phyloP scores from a whole-genome alignment of 2,329 filamentous ascomycete genomes.

The Monosporascus ibericus region DNA sequence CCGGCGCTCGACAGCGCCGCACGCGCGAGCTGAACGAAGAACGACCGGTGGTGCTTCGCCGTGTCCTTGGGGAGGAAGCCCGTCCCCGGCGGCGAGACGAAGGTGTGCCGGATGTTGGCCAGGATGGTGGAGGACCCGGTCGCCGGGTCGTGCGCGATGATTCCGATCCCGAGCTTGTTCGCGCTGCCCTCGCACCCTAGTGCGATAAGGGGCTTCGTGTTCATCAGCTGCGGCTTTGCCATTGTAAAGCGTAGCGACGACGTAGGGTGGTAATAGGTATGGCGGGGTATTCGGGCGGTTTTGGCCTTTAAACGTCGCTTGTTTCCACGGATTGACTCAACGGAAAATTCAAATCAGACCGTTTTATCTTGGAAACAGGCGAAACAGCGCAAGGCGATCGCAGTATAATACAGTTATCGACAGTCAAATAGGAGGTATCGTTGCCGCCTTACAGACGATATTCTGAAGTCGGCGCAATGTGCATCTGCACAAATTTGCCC shows the following conservation, averaged over 20 bases:
- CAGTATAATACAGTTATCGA: too few species aligned
- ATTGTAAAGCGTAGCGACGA: too few species aligned
- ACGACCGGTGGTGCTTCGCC: conserved; percentile 80
- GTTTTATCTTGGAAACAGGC: too few species aligned
- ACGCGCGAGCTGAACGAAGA: conserved; percentile 77
- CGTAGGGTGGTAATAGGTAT: not conserved
- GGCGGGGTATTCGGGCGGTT: not conserved
- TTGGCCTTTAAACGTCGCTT: too few species aligned
- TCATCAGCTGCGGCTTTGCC: conserved; percentile 1
- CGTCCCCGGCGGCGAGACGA: conserved; percentile 81
- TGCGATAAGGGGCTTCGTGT: conserved; percentile 42
- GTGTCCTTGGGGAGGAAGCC: conserved; percentile 97
- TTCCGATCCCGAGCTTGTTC: conserved; percentile 93
- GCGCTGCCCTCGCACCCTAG: conserved; percentile 79
- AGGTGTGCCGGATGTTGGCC: conserved; percentile 92
- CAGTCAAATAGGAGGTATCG: too few species aligned
- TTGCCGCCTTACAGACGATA: too few species aligned
- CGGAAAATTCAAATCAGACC: too few species aligned
- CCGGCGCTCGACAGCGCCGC: conserved; percentile 68
- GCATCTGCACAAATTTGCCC: too few species aligned
- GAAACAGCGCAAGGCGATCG: too few species aligned
- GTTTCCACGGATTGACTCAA: too few species aligned
- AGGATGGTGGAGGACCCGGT: conserved; percentile 62
- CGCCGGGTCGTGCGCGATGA: conserved; percentile 69
- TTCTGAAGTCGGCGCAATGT: too few species aligned